These are phyloP conservation scores for Venturiaceae sp. DNA, from an alignment of 2,329 filamentous ascomycete genomes.

Conservation along the genomic window DNA sequence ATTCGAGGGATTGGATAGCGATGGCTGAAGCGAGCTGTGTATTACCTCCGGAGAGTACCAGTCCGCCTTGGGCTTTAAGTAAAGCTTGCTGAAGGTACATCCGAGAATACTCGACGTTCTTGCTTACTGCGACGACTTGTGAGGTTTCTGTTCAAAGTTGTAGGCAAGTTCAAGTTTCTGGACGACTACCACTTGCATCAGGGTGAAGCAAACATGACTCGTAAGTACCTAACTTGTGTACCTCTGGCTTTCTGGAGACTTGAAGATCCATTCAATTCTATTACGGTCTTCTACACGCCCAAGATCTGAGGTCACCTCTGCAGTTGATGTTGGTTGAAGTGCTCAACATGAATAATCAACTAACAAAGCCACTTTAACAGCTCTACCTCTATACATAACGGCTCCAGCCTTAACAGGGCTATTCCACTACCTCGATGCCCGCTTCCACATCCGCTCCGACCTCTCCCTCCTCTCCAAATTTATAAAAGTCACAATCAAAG, in stretches of 20 bases:
- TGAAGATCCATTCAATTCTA: too few relatives aligned
- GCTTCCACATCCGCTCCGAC: constrained; percentile 5
- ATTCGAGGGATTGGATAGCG: not conserved
- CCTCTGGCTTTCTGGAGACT: not conserved
- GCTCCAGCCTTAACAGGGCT: constrained; percentile 1
- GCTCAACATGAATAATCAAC: not conserved
- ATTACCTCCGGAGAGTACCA: not conserved
- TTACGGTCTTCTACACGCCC: too few relatives aligned
- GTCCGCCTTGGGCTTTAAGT: not conserved
- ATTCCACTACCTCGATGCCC: constrained; percentile 7
- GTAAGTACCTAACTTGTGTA: not conserved
- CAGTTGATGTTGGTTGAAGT: not conserved
- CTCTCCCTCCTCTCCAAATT: constrained; percentile 3
- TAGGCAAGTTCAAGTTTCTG: not conserved
- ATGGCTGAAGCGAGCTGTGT: not conserved
- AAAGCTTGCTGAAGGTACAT: not conserved
- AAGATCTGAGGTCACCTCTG: too few relatives aligned
- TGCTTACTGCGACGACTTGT: not conserved
- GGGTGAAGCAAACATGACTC: not conserved
- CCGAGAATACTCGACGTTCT: not conserved
- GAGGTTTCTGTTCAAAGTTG: not conserved
- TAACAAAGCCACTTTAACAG: not conserved
- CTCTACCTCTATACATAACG: not conserved
- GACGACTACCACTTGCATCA: too few relatives aligned
- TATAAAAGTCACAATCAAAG: not conserved